A percentile compares a stretch with the other conserved stretches of the same genome.
Evolutionary conservation across 371 early-diverging fungal species (phyloP).

Genomic region (Zychaea mexicana): DNA sequence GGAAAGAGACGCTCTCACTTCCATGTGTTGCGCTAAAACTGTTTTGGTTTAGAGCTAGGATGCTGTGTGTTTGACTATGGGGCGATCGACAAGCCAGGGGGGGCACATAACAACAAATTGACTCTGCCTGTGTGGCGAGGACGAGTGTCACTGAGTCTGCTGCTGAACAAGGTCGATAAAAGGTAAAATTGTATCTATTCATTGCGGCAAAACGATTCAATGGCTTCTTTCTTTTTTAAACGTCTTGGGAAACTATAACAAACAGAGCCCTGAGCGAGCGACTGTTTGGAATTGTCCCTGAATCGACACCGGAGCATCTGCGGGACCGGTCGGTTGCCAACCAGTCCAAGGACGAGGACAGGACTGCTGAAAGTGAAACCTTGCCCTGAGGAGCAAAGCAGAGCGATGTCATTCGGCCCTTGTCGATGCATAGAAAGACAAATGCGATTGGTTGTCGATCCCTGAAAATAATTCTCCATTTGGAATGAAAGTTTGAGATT

Average conservation of each 20-base stretch:
- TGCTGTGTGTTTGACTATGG: constrained; percentile 59
- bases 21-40: constrained; percentile 12
- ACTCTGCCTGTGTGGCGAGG: constrained; percentile 81
- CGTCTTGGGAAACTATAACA: background rate
- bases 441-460: constrained; percentile 10
- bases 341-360: constrained; percentile 11
- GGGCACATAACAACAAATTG: constrained; percentile 21
- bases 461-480: constrained; percentile 22
- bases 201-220: too few species aligned
- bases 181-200: constrained; percentile 28
- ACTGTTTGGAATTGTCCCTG: constrained; percentile 46
- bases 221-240: too few species aligned
- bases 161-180: constrained; percentile 77
- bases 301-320: constrained; percentile 44
- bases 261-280: constrained; percentile 45
- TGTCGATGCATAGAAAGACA: background rate
- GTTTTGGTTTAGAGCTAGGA: constrained; percentile 13
- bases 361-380: constrained; percentile 2
- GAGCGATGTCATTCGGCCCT: background rate
- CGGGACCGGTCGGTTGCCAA: constrained; percentile 22
- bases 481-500: constrained; percentile 19
- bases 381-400: too few species aligned
- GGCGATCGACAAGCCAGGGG: background rate
- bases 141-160: constrained; percentile 65
- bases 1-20: too few species aligned